These are phyloP conservation scores for Neoboletus magnificus DNA, from an alignment of 768 basidiomycete species.

Conservation along the genomic window DNA sequence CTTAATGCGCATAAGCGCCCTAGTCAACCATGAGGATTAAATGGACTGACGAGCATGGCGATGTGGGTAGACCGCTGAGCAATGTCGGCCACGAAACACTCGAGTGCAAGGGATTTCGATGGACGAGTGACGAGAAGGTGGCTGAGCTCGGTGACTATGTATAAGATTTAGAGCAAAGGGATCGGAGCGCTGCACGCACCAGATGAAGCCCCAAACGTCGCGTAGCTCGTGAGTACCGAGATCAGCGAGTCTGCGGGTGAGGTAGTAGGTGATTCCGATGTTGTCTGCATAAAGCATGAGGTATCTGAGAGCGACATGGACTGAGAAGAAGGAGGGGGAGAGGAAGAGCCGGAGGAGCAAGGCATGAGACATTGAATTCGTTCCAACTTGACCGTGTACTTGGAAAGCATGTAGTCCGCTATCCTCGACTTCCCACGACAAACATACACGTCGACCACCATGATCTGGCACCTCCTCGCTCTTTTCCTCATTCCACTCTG, in stretches of 20 bases:
- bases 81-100: constrained; percentile 88
- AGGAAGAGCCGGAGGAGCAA: constrained; percentile 89
- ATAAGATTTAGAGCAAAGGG: constrained; percentile 8
- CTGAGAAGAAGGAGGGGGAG: constrained; percentile 88
- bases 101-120: constrained; percentile 86
- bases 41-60: constrained; percentile 81
- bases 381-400: neutral
- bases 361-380: constrained; percentile 58
- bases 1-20: constrained; percentile 37
- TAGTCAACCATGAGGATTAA: constrained; percentile 15
- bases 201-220: constrained; percentile 89
- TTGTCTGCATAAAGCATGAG: constrained; percentile 79
- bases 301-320: constrained; percentile 91
- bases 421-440: constrained; percentile 17
- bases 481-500: constrained; percentile 32
- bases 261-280: constrained; percentile 89
- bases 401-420: neutral
- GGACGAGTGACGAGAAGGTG: constrained; percentile 93
- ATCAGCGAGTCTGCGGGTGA: constrained; percentile 69
- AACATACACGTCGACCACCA: constrained; percentile 2
- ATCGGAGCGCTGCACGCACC: constrained; percentile 42
- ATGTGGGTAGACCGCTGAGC: constrained; percentile 92
- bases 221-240: constrained; percentile 68
- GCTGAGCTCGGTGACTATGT: constrained; percentile 39
- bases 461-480: constrained; percentile 27